Evolutionary conservation across 1,284 basidiomycete genomes (phyloP).

Genomic region (Puccinia brachypodii): DNA sequence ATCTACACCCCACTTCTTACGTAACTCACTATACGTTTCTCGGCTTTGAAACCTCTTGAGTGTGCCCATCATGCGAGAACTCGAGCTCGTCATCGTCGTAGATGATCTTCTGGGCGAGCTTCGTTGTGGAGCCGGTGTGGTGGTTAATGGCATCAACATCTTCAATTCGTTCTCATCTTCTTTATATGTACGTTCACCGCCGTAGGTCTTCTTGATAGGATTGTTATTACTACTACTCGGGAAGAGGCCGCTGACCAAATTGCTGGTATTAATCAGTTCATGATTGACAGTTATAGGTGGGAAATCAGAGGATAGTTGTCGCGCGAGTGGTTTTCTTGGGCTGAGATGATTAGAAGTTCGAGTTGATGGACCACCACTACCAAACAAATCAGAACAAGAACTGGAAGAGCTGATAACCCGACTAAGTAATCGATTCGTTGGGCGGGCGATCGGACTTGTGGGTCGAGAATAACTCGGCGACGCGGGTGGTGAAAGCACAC

Average conservation of each 20-base stretch:
- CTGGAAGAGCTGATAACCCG: neutral
- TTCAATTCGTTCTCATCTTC: conserved; percentile 36
- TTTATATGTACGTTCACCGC: conserved; percentile 21
- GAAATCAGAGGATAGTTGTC: conserved; percentile 22
- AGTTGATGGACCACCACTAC: neutral
- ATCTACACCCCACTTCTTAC: conserved; percentile 43
- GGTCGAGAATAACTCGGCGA: neutral
- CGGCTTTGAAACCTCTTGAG: conserved; percentile 34
- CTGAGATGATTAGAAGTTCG: neutral
- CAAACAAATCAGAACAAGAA: conserved; percentile 7
- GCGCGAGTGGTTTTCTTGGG: conserved; percentile 2
- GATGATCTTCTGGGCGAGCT: conserved; percentile 1
- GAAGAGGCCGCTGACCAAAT: conserved; percentile 1
- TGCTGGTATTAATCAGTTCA: conserved; percentile 28
- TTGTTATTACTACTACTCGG: too few species aligned
- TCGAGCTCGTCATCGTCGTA: neutral
- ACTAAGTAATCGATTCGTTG: conserved; percentile 4
- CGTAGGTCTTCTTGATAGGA: conserved; percentile 29
- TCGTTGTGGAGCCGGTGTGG: neutral
- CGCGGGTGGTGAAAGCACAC: conserved; percentile 5
- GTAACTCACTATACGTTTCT: conserved; percentile 34
- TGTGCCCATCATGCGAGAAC: neutral
- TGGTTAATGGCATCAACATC: conserved; percentile 27
- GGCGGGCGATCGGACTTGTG: neutral
- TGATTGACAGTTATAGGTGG: neutral